Evolutionary conservation across 306 rosid genomes (phyloP).

Genomic region (Begonia loranthoides): DNA sequence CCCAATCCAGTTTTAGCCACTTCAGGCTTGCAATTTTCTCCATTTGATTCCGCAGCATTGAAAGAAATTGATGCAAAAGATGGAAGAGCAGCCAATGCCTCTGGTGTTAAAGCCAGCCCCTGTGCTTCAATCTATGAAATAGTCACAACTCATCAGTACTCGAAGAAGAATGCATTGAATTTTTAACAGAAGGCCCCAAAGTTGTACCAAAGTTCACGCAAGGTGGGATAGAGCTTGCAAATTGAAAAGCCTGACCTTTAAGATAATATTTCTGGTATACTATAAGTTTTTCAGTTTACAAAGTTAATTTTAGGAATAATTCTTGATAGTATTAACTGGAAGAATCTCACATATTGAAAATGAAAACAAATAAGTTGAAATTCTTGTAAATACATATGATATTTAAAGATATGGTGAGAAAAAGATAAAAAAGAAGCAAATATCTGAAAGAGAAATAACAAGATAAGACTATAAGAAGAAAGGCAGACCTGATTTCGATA

Average conservation of each 20-base stretch:
- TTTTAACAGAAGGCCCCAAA: no score
- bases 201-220: no score
- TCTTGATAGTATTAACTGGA: no score
- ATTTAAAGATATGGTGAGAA: background rate
- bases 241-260: no score
- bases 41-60: constrained; percentile 53
- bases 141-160: constrained; percentile 8
- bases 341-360: no score
- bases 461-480: no score
- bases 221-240: no score
- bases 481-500: constrained; percentile 63
- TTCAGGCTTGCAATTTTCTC: constrained; percentile 64
- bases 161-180: no score
- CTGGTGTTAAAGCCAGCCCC: constrained; percentile 77
- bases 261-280: no score
- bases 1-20: constrained; percentile 99
- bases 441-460: background rate
- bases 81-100: constrained; percentile 71
- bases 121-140: constrained; percentile 62
- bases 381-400: background rate
- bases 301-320: no score
- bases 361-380: no score
- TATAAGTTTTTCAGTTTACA: no score
- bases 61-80: constrained; percentile 75
- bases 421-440: background rate